Percentiles rank a stretch among this genome's conserved stretches.
Conservation (phyloP, 352 stramenopile species). For the Pythium utonaiense region DNA sequence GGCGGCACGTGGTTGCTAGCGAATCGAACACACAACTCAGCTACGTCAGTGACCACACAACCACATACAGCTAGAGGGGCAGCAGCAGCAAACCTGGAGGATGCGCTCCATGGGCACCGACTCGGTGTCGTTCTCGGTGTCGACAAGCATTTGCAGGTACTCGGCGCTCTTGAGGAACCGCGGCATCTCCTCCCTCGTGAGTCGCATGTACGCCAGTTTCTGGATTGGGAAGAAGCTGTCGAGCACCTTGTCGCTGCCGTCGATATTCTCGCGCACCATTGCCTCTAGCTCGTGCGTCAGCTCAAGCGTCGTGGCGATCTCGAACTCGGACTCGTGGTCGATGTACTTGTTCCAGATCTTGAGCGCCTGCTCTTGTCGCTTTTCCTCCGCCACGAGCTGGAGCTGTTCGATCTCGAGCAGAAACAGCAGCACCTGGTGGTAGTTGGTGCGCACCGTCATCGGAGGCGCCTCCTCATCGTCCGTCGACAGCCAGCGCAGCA, state of each 20-base stretch:
- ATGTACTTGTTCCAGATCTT: constrained; percentile 90
- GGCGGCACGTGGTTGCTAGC: constrained; percentile 61
- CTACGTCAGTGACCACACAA: not conserved
- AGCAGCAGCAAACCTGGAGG: constrained; percentile 33
- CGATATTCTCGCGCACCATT: constrained; percentile 70
- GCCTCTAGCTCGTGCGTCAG: constrained; percentile 73
- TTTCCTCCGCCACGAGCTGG: constrained; percentile 61
- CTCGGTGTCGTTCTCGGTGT: constrained; percentile 70
- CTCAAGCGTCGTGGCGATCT: constrained; percentile 79
- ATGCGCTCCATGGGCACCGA: constrained; percentile 80
- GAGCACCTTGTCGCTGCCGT: constrained; percentile 39
- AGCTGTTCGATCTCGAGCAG: constrained; percentile 82
- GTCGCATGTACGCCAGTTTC: constrained; percentile 80
- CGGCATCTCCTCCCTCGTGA: constrained; percentile 79
- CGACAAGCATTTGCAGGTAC: constrained; percentile 83
- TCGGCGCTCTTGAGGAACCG: constrained; percentile 81
- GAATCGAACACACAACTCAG: not conserved
- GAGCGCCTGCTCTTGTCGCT: constrained; percentile 60
- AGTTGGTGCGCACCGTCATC: constrained; percentile 34
- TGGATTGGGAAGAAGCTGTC: constrained; percentile 83
- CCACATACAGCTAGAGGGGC: not conserved
- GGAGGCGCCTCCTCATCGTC: constrained; percentile 34
- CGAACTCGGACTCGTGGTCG: constrained; percentile 71
- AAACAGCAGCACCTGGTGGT: constrained; percentile 84
- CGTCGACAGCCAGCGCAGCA: constrained; percentile 70